phyloP scores from a whole-genome alignment of 2,329 filamentous ascomycete species.

The Botrytis paeoniae region DNA sequence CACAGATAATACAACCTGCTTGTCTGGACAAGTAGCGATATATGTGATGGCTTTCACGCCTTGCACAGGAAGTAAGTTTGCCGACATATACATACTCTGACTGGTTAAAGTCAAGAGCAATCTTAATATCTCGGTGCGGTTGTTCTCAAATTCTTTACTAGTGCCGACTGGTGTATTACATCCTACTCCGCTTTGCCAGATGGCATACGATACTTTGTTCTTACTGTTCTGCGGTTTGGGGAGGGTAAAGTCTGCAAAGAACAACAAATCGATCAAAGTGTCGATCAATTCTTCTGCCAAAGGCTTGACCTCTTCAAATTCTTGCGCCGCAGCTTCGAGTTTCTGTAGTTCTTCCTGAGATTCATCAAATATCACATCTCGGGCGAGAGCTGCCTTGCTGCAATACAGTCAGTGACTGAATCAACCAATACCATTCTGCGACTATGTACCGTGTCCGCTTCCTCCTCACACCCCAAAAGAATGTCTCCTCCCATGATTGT shows the following conservation, averaged over 20 bases:
- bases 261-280: conserved; percentile 81
- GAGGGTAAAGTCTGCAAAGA: conserved; percentile 87
- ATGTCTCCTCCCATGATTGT: conserved; percentile 81
- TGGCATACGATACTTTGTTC: conserved; percentile 83
- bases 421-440: neutral
- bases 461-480: conserved; percentile 81
- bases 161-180: conserved; percentile 87
- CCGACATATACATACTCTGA: conserved; percentile 89
- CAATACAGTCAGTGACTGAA: conserved; percentile 24
- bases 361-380: conserved; percentile 83
- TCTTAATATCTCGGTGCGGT: conserved; percentile 84
- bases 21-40: conserved; percentile 81
- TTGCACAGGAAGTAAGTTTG: conserved; percentile 73
- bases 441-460: conserved; percentile 54
- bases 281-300: conserved; percentile 91
- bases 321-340: conserved; percentile 49
- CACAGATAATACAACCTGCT: conserved; percentile 85
- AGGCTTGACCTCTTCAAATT: conserved; percentile 80
- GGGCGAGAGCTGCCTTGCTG: conserved; percentile 61
- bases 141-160: conserved; percentile 89
- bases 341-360: conserved; percentile 54
- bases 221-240: conserved; percentile 68
- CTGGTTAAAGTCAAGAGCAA: conserved; percentile 82
- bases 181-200: conserved; percentile 97
- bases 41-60: conserved; percentile 85